Base-by-base conservation (phyloP, 495 filamentous ascomycete genomes). In the Arthonia radiata region DNA sequence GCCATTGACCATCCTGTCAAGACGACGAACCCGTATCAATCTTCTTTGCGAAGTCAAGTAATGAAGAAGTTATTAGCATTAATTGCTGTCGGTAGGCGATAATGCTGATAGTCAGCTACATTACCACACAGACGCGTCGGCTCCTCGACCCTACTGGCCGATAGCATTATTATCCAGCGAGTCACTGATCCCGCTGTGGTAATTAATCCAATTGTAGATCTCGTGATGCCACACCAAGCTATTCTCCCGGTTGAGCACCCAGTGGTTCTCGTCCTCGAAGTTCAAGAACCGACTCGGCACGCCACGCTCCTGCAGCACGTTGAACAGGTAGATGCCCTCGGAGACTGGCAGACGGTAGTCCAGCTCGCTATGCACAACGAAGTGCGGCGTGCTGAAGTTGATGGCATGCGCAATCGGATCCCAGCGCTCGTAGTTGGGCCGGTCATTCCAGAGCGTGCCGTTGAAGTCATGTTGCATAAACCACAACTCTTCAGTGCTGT, bases 241-340 rank as follows among this genome's bases (percentile, higher is more conserved):
- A 43, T 93, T 94, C 44, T 94, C 83, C 2, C 71, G 78, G 40
- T 90, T 82, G 23, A 92, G 39, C 13, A 94, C 81, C 76, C 77
- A 94, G 49, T 90, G 57, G 29, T 69, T 71, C 38, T 72, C 67
- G 43, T 93, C 80, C 0, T 80, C 78, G 43, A 92, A 94, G 4
- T 67, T 75, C 35, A 94, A 43, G 32, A 78, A 56, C 42, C 57
- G 60, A 40, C 74, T 83, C 13, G 71, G 67, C 1, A 79, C 54
- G 9, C 63, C 64, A 32, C 58, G 54, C 4, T 57, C 64, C 51
- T 94, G 83, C 23, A 94, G 52, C 10, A 82, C 67, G 35, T 93
- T 86, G 46, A 94, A 93, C 10, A 76, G 69, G 1, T 80, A 65
- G 15, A 93, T 48, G 0, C 82, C 83, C 42, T 92, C 82, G 1